Base-by-base conservation (phyloP, 2,329 filamentous ascomycete genomes). In the Raffaelea arxii region DNA sequence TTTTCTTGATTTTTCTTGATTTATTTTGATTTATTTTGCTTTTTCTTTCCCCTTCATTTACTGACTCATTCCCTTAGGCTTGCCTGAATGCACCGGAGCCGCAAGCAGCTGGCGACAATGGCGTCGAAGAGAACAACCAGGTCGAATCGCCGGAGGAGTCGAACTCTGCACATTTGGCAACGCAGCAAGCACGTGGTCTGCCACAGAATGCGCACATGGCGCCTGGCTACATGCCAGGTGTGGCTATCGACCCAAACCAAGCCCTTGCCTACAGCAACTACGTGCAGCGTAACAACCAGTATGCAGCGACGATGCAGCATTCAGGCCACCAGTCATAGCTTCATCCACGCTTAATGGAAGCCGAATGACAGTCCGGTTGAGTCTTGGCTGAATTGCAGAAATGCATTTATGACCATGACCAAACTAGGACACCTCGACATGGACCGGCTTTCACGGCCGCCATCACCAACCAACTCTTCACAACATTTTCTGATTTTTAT, bases 41-140 rank as follows among this genome's bases (percentile, higher is more conserved):
- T 23, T 19, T n/a, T n/a, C n/a, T n/a, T n/a, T n/a, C n/a, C n/a
- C n/a, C n/a, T n/a, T n/a, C n/a, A n/a, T n/a, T n/a, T n/a, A n/a
- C n/a, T n/a, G n/a, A n/a, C n/a, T n/a, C n/a, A n/a, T n/a, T n/a
- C n/a, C n/a, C n/a, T 22, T 4, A 97, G 91, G 90, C 92, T 44
- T 98, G 92, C 63, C 70, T 98, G 51, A 98, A 98, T 65, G 92
- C 92, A 19, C 92, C 92, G 37, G 92, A 98, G 65, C 90, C 91
- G 43, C 75, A 82, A 22, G 78, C 81, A 27, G 86, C 86, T 59
- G 82, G 80, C 59, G 87, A 94, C 62, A 89, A 89, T 57, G 85
- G 85, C 44, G 83, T 86, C 51, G 84, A 90, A 54, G 83, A 84
- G 54, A 68, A 73, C 52, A 84, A 85, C 56, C 79, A 84, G 53